Evolutionary conservation across 257 asterid species (phyloP).

Genomic region (Salvia splendens): DNA sequence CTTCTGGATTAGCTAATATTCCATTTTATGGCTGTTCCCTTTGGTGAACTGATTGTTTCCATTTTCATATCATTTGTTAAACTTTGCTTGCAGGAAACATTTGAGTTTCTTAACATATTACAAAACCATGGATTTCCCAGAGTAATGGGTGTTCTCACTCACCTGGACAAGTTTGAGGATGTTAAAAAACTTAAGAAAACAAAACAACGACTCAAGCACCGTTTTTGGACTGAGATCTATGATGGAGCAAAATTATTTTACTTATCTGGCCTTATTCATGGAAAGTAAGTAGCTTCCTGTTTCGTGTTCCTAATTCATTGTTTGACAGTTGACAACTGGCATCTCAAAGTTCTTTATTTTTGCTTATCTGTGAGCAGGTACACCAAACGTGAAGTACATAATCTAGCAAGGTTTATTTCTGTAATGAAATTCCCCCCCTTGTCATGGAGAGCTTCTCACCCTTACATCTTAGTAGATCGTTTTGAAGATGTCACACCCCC

Average conservation of each 20-base stretch:
- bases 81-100: slow-evolving; percentile 72
- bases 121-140: slow-evolving; percentile 98
- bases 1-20: background rate
- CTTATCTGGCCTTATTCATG: slow-evolving; percentile 96
- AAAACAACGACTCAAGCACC: slow-evolving; percentile 92
- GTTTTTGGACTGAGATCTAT: slow-evolving; percentile 98
- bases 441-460: slow-evolving; percentile 95
- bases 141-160: slow-evolving; percentile 99
- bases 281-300: slow-evolving; percentile 61
- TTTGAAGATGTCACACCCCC: slow-evolving; percentile 95
- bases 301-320: slow-evolving; percentile 19
- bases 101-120: slow-evolving; percentile 93
- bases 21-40: background rate
- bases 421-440: slow-evolving; percentile 96
- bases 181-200: slow-evolving; percentile 92
- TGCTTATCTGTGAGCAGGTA: slow-evolving; percentile 57
- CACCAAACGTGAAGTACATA: slow-evolving; percentile 86
- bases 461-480: slow-evolving; percentile 88
- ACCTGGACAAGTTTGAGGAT: slow-evolving; percentile 94
- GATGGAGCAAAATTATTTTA: slow-evolving; percentile 96
- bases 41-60: background rate
- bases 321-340: slow-evolving; percentile 11
- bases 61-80: slow-evolving; percentile 10
- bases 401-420: slow-evolving; percentile 92
- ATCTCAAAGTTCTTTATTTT: slow-evolving; percentile 26